These are phyloP conservation scores for Pestalotiopsis sp. DNA, from an alignment of 2,329 filamentous ascomycete species.

Conservation along the genomic window DNA sequence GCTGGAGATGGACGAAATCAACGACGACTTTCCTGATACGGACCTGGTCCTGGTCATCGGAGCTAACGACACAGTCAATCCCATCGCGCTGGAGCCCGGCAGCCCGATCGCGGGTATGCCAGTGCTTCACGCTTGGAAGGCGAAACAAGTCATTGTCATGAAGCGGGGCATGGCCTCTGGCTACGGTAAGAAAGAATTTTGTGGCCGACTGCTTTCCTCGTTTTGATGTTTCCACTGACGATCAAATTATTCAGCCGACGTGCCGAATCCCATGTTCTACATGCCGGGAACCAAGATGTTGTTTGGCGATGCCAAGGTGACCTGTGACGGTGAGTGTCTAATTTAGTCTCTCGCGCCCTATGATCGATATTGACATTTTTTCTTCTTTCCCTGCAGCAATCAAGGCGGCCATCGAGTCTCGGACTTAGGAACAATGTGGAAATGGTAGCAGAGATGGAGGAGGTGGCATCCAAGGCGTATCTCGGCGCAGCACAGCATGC, in stretches of 20 bases:
- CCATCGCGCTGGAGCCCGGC: conserved; percentile 80
- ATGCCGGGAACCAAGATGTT: conserved; percentile 90
- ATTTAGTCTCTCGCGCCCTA: conserved; percentile 7
- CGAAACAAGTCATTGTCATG: conserved; percentile 90
- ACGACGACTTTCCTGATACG: conserved; percentile 84
- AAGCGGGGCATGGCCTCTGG: conserved; percentile 87
- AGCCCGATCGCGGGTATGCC: conserved; percentile 91
- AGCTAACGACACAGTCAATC: conserved; percentile 91
- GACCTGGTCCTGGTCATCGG: conserved; percentile 88
- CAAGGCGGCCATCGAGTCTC: conserved; percentile 37
- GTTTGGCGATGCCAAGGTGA: conserved; percentile 85
- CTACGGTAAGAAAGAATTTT: conserved; percentile 60
- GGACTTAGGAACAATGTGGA: conserved; percentile 24
- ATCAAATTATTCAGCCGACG: conserved; percentile 61
- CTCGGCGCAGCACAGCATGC: neutral
- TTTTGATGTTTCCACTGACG: neutral
- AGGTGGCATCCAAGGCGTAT: too few species aligned
- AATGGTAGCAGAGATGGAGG: neutral
- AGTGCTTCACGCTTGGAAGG: conserved; percentile 90
- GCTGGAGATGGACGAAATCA: conserved; percentile 94
- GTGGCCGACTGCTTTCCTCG: neutral
- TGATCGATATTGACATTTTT: neutral
- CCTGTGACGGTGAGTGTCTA: conserved; percentile 68
- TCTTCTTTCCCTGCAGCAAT: conserved; percentile 32
- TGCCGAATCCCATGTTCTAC: conserved; percentile 91